phyloP scores from a whole-genome alignment of 1,139 yeast genomes.

The Candida glucosophila region DNA sequence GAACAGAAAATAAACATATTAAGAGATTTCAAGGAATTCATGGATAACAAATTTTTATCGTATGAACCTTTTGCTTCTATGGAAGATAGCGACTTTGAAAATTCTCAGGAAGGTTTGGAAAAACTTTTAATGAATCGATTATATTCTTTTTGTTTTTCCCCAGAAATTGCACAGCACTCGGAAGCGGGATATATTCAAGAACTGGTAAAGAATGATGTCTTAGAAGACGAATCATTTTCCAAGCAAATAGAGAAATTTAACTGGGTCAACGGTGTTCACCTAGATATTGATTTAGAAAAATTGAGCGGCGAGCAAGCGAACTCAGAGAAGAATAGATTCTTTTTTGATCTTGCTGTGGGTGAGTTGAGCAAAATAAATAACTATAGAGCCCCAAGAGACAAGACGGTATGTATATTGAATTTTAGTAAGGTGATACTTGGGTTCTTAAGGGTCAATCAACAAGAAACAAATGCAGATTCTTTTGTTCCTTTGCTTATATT shows the following conservation, averaged over 20 bases:
- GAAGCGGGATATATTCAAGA: slow-evolving; percentile 34
- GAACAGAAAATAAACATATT: slow-evolving; percentile 74
- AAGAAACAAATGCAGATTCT: slow-evolving; percentile 81
- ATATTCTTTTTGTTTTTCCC: slow-evolving; percentile 74
- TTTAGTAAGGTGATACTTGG: slow-evolving; percentile 92
- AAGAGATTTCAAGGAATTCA: slow-evolving; percentile 63
- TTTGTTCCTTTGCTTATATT: slow-evolving; percentile 82
- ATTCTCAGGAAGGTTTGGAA: slow-evolving; percentile 87
- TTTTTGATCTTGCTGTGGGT: slow-evolving; percentile 59
- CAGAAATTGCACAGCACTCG: slow-evolving; percentile 44
- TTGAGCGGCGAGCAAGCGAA: slow-evolving; percentile 13
- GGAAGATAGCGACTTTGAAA: slow-evolving; percentile 50
- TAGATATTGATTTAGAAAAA: slow-evolving; percentile 56
- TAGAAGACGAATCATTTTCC: slow-evolving; percentile 48
- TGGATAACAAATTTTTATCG: slow-evolving; percentile 53
- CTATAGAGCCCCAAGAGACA: slow-evolving; percentile 91
- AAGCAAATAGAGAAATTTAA: slow-evolving; percentile 56
- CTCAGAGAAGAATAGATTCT: slow-evolving; percentile 37
- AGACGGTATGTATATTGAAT: slow-evolving; percentile 82
- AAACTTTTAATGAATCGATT: slow-evolving; percentile 85
- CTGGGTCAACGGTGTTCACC: slow-evolving; percentile 72
- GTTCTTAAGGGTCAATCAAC: slow-evolving; percentile 60
- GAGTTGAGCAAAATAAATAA: slow-evolving; percentile 72
- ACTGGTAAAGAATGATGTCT: slow-evolving; percentile 43
- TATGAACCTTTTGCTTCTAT: slow-evolving; percentile 72